These are phyloP conservation scores for Colletotrichum higginsianum DNA, from an alignment of 2,329 filamentous ascomycete species.

Conservation along the genomic window DNA sequence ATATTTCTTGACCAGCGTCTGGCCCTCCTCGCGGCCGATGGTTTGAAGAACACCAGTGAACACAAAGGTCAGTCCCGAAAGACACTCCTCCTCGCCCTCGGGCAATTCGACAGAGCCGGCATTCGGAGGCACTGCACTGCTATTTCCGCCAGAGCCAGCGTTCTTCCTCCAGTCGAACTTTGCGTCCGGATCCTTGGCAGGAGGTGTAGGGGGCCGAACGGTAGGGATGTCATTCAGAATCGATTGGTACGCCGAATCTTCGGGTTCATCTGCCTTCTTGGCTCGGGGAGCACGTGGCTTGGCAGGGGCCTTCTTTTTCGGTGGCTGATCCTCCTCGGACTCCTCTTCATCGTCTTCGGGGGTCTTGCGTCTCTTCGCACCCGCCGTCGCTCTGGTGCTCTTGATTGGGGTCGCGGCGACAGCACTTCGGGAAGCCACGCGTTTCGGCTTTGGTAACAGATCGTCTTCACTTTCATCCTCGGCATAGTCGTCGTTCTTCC, in stretches of 20 bases:
- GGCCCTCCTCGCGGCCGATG: slow-evolving; percentile 87
- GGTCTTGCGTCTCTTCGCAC: slow-evolving; percentile 71
- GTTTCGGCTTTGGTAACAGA: slow-evolving; percentile 72
- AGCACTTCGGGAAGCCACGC: slow-evolving; percentile 59
- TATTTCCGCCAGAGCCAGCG: slow-evolving; percentile 69
- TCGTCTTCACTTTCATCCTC: slow-evolving; percentile 84
- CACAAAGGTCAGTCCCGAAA: slow-evolving; percentile 91
- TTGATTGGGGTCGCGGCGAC: slow-evolving; percentile 46
- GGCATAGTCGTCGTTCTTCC: slow-evolving; percentile 81
- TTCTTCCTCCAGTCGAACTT: slow-evolving; percentile 87
- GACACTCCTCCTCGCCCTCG: slow-evolving; percentile 87
- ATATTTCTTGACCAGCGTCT: slow-evolving; percentile 90
- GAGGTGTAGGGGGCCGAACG: slow-evolving; percentile 87
- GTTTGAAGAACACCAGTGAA: slow-evolving; percentile 91
- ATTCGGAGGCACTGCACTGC: slow-evolving; percentile 73
- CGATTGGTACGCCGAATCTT: slow-evolving; percentile 81
- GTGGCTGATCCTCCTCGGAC: slow-evolving; percentile 70
- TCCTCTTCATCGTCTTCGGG: slow-evolving; percentile 68
- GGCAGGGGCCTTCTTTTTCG: slow-evolving; percentile 71
- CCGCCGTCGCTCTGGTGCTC: slow-evolving; percentile 48
- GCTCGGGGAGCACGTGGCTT: slow-evolving; percentile 71
- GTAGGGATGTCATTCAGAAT: slow-evolving; percentile 92
- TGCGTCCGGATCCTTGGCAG: slow-evolving; percentile 75
- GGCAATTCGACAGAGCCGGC: slow-evolving; percentile 81
- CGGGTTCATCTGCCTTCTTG: slow-evolving; percentile 77